These are phyloP conservation scores for Penicillium sp. DNA, from an alignment of 2,329 filamentous ascomycete species.

Conservation along the genomic window DNA sequence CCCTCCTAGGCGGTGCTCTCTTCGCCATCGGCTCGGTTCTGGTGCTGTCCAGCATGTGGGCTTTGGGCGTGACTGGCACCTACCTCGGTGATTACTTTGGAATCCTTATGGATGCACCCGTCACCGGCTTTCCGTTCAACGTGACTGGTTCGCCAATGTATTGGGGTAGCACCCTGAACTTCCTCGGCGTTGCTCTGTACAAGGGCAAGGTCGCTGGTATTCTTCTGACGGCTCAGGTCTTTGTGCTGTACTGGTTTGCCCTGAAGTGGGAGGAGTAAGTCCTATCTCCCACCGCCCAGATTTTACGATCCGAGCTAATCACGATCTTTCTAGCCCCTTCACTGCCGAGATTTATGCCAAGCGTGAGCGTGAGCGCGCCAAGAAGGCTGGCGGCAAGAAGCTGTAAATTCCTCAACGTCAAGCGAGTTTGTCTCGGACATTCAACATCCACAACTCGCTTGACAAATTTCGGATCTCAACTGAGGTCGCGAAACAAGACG, in stretches of 20 bases:
- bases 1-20: conserved; percentile 70
- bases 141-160: conserved; percentile 94
- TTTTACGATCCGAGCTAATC: conserved; percentile 19
- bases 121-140: conserved; percentile 95
- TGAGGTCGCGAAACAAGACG: conserved; percentile 12
- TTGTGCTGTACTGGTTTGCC: conserved; percentile 77
- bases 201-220: conserved; percentile 87
- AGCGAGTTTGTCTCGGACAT: conserved; percentile 30
- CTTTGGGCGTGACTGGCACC: conserved; percentile 89
- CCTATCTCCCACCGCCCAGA: neutral
- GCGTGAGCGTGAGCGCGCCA: conserved; percentile 51
- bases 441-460: conserved; percentile 37
- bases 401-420: conserved; percentile 34
- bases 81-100: conserved; percentile 99
- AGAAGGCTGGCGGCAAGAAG: conserved; percentile 44
- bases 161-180: conserved; percentile 88
- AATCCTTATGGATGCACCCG: conserved; percentile 92
- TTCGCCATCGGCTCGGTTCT: conserved; percentile 78
- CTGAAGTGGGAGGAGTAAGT: conserved; percentile 78
- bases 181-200: conserved; percentile 82
- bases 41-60: conserved; percentile 87
- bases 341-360: conserved; percentile 91
- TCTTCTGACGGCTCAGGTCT: conserved; percentile 73
- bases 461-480: conserved; percentile 13
- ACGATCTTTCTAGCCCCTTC: conserved; percentile 64